Evolutionary conservation across 148 eudicot species (phyloP).

Genomic region (Chenopodium suecicum): DNA sequence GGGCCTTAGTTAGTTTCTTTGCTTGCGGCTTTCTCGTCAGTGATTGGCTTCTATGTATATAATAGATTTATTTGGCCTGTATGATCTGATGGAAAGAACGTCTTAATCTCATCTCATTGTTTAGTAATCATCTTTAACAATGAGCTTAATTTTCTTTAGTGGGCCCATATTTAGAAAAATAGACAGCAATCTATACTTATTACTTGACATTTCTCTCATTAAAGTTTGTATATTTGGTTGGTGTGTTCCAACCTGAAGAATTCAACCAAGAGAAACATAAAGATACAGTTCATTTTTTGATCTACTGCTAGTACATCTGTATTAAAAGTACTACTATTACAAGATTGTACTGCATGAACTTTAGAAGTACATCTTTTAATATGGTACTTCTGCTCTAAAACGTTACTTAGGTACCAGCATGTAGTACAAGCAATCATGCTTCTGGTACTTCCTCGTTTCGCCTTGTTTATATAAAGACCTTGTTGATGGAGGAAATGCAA

Average conservation of each 20-base stretch:
- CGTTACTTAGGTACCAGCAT: neutral
- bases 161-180: neutral
- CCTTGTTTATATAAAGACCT: slow-evolving; percentile 6
- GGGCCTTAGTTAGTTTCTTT: neutral
- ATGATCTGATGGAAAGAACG: slow-evolving; percentile 24
- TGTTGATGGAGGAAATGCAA: neutral
- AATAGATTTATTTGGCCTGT: slow-evolving; percentile 29
- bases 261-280: neutral
- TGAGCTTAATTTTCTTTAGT: neutral
- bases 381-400: neutral
- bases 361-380: neutral
- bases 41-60: slow-evolving; percentile 35
- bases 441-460: neutral
- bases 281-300: neutral
- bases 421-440: slow-evolving; percentile 20
- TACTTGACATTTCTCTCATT: neutral
- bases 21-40: slow-evolving; percentile 17
- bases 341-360: slow-evolving; percentile 15
- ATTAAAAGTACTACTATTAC: neutral
- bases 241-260: neutral
- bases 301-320: neutral
- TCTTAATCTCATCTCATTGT: neutral
- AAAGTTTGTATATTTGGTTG: neutral
- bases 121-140: neutral
- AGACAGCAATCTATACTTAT: neutral